Evolutionary conservation across 176 grass and related monocot species (phyloP).

Genomic region (Canna indica): DNA sequence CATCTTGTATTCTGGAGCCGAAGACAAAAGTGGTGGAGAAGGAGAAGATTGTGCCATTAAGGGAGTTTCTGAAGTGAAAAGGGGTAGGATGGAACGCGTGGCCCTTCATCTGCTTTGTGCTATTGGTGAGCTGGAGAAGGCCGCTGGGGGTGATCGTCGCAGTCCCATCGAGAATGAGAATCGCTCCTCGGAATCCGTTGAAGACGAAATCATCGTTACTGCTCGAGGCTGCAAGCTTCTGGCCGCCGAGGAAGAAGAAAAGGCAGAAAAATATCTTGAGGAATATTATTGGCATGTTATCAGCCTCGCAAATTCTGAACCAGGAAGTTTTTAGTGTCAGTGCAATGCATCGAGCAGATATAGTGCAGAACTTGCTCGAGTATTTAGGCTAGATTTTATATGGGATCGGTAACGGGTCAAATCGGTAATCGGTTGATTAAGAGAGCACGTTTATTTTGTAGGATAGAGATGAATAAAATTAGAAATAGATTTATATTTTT

Average conservation of each 20-base stretch:
- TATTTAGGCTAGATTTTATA: no score
- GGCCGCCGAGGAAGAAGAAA: constrained; percentile 1
- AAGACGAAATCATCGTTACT: constrained; percentile 8
- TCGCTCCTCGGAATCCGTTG: constrained; percentile 24
- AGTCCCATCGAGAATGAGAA: constrained; percentile 23
- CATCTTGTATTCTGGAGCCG: not conserved
- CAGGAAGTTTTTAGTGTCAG: no score
- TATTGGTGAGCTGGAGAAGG: constrained; percentile 27
- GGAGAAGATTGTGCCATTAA: constrained; percentile 10
- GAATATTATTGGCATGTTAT: not conserved
- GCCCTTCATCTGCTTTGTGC: not conserved
- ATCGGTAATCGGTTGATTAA: no score
- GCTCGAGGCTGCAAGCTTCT: not conserved
- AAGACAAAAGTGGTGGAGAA: constrained; percentile 14
- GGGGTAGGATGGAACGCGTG: constrained; percentile 23
- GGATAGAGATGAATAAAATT: no score
- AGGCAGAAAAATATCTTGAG: not conserved
- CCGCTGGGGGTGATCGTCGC: constrained; percentile 17
- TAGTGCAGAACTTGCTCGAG: no score
- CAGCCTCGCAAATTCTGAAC: no score
- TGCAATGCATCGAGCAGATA: no score
- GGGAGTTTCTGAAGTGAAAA: constrained; percentile 8
- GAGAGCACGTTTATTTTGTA: no score
- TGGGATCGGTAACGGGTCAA: no score
- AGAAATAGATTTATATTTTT: no score